phyloP scores from a whole-genome alignment of 2,329 filamentous ascomycete species.

The Monilinia laxa region DNA sequence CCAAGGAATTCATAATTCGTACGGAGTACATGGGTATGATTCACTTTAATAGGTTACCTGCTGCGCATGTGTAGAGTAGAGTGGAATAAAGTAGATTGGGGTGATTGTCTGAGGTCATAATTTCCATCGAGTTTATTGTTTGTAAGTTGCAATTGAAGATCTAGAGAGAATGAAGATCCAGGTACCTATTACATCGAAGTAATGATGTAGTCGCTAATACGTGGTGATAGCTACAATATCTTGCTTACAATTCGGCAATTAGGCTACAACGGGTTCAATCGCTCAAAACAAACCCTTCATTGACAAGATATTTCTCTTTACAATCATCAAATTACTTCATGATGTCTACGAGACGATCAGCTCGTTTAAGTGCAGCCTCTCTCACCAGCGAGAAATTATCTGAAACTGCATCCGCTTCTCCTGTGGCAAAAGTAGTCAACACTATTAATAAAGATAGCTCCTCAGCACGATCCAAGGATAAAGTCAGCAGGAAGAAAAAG shows the following conservation, averaged over 20 bases:
- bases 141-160: too few species aligned
- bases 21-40: conserved; percentile 1
- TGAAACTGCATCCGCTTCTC: conserved; percentile 1
- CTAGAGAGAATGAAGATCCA: neutral
- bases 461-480: conserved; percentile 22
- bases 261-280: conserved; percentile 28
- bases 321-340: conserved; percentile 22
- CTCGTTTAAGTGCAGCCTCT: conserved; percentile 33
- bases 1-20: neutral
- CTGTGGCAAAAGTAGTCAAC: neutral
- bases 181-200: neutral
- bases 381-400: conserved; percentile 24
- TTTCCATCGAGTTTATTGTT: neutral
- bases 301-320: neutral
- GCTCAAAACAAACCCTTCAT: neutral
- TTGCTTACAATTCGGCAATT: conserved; percentile 18
- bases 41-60: neutral
- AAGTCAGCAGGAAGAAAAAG: conserved; percentile 24
- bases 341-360: conserved; percentile 38
- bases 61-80: neutral
- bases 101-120: neutral
- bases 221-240: conserved; percentile 7
- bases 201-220: conserved; percentile 1
- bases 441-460: conserved; percentile 9
- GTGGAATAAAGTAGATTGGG: neutral